Evolutionary conservation across 2,329 filamentous ascomycete species (phyloP).

Genomic region (Trichoderma sp.): DNA sequence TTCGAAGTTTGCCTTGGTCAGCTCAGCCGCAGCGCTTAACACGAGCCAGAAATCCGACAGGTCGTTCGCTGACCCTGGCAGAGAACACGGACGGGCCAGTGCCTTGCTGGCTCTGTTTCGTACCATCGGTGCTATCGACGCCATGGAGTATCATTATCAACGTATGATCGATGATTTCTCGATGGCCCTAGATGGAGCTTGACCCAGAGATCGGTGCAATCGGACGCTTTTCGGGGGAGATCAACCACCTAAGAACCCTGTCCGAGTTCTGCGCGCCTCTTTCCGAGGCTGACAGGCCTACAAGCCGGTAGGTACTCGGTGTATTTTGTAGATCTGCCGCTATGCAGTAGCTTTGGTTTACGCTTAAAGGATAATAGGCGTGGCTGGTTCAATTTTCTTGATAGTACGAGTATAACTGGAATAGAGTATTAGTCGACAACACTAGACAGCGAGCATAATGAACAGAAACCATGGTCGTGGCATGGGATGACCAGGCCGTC

Average conservation of each 20-base stretch:
- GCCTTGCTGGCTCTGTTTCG: background rate
- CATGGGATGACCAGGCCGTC: background rate
- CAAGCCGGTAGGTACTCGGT: background rate
- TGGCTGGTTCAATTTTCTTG: background rate
- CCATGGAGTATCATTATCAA: background rate
- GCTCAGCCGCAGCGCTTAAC: background rate
- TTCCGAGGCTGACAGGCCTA: background rate
- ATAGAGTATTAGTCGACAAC: background rate
- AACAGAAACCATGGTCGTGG: background rate
- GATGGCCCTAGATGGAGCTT: background rate
- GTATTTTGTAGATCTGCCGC: background rate
- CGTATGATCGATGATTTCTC: background rate
- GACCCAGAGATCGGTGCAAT: background rate
- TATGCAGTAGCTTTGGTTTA: background rate
- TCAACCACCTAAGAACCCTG: background rate
- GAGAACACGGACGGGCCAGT: background rate
- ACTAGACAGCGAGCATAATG: background rate
- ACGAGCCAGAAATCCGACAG: background rate
- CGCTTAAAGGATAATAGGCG: background rate
- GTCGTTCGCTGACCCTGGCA: background rate
- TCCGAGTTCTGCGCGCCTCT: background rate
- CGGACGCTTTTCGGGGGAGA: background rate
- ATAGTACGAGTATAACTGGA: background rate
- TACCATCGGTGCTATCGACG: background rate
- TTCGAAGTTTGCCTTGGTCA: background rate